phyloP scores from a whole-genome alignment of 2,329 filamentous ascomycete genomes.

The Sporothrix euskadiensis region DNA sequence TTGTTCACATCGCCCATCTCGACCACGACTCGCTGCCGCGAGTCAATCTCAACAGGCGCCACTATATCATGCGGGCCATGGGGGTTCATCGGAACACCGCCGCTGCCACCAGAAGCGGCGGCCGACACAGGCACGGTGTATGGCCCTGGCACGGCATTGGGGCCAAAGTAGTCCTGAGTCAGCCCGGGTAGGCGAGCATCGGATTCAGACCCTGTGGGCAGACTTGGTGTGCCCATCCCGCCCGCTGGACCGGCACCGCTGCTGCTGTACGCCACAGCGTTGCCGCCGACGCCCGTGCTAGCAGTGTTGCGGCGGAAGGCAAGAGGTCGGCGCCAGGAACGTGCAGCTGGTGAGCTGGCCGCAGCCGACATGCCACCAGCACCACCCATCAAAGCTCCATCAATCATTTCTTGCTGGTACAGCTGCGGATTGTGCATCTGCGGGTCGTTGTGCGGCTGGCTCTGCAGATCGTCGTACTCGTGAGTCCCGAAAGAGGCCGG shows the following conservation, averaged over 20 bases:
- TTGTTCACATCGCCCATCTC: slow-evolving; percentile 25
- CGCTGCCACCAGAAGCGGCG: slow-evolving; percentile 28
- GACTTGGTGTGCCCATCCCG: slow-evolving; percentile 28
- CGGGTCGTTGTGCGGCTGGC: slow-evolving; percentile 27
- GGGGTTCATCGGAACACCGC: slow-evolving; percentile 43
- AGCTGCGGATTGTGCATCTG: slow-evolving; percentile 17
- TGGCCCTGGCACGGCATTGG: slow-evolving; percentile 48
- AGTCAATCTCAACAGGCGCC: slow-evolving; percentile 57
- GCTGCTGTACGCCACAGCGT: slow-evolving; percentile 15
- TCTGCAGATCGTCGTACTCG: slow-evolving; percentile 28
- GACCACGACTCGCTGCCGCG: slow-evolving; percentile 29
- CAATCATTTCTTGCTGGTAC: neutral
- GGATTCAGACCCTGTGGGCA: slow-evolving; percentile 37
- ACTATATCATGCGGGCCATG: slow-evolving; percentile 53
- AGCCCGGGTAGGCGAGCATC: slow-evolving; percentile 38
- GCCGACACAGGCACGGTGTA: slow-evolving; percentile 44
- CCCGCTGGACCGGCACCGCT: slow-evolving; percentile 29
- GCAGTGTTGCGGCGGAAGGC: slow-evolving; percentile 27
- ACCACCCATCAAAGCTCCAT: neutral
- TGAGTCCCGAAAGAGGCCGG: slow-evolving; percentile 27
- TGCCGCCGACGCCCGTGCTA: slow-evolving; percentile 23
- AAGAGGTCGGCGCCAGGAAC: slow-evolving; percentile 22
- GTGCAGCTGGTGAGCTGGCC: slow-evolving; percentile 8
- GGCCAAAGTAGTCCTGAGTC: slow-evolving; percentile 49
- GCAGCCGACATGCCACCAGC: neutral